Evolutionary conservation across 2,329 filamentous ascomycete genomes (phyloP).

Genomic region (Colletotrichum phormii): DNA sequence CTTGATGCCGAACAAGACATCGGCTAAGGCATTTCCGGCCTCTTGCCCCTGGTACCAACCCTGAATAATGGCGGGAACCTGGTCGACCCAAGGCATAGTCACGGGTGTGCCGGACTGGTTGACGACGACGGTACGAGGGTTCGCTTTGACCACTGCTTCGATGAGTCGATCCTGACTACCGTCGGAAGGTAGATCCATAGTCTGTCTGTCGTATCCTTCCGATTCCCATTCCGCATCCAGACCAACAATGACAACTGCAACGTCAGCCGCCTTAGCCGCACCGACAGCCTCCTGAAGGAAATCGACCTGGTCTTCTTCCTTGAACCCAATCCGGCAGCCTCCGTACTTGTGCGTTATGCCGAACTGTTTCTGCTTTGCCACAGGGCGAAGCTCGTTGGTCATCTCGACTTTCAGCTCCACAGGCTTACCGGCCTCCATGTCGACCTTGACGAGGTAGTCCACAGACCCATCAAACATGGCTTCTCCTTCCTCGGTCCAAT

Average conservation of each 20-base stretch:
- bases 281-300: conserved; percentile 74
- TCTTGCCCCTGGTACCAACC: conserved; percentile 83
- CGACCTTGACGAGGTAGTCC: conserved; percentile 71
- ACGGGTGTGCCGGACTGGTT: conserved; percentile 78
- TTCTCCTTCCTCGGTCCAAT: conserved; percentile 77
- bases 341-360: conserved; percentile 74
- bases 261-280: conserved; percentile 70
- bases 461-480: conserved; percentile 78
- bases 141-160: conserved; percentile 70
- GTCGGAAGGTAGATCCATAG: conserved; percentile 74
- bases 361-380: conserved; percentile 68
- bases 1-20: conserved; percentile 72
- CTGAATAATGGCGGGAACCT: conserved; percentile 75
- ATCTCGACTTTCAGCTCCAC: conserved; percentile 73
- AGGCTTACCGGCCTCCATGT: conserved; percentile 68
- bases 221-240: conserved; percentile 82
- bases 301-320: conserved; percentile 71
- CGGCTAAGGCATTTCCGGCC: conserved; percentile 75
- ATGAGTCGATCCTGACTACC: conserved; percentile 72
- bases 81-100: conserved; percentile 76
- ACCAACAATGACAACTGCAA: conserved; percentile 76
- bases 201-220: conserved; percentile 79
- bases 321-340: conserved; percentile 78
- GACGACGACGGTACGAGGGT: conserved; percentile 75
- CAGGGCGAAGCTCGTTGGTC: conserved; percentile 73